phyloP scores from a whole-genome alignment of 2,329 filamentous ascomycete genomes.

The Ceratocystis lukuohia region DNA sequence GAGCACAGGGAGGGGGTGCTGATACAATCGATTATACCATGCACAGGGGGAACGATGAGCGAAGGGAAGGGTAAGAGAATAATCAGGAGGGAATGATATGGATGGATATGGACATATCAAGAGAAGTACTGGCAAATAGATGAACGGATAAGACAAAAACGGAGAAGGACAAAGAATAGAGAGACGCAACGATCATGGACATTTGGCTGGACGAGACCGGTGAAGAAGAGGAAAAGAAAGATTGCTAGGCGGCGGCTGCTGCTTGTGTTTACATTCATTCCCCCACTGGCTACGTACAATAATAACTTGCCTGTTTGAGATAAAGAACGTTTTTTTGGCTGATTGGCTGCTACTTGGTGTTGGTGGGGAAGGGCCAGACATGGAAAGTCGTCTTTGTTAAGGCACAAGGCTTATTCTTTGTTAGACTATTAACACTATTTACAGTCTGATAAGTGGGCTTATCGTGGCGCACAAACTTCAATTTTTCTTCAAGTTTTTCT shows the following conservation, averaged over 20 bases:
- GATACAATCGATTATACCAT: background rate
- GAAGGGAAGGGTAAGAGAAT: background rate
- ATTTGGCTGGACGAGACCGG: too few species aligned
- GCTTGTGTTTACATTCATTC: too few species aligned
- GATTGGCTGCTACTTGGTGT: too few species aligned
- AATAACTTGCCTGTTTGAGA: background rate
- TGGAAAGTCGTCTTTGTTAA: background rate
- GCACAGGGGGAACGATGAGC: background rate
- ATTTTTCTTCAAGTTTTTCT: conserved; percentile 7
- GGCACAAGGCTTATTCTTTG: background rate
- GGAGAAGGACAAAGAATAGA: background rate
- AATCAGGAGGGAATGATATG: background rate
- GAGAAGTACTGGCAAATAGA: background rate
- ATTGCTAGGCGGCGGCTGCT: too few species aligned
- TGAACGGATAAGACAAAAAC: background rate
- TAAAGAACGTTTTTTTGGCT: background rate
- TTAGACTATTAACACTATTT: background rate
- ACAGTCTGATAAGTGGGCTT: background rate
- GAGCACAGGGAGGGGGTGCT: background rate
- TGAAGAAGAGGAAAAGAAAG: too few species aligned
- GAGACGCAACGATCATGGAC: background rate
- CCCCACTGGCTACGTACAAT: too few species aligned
- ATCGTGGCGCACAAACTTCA: conserved; percentile 2
- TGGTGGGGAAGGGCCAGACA: too few species aligned
- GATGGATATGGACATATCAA: background rate